Conservation (phyloP, 768 basidiomycete species). For the Melanogaster broomeanus region DNA sequence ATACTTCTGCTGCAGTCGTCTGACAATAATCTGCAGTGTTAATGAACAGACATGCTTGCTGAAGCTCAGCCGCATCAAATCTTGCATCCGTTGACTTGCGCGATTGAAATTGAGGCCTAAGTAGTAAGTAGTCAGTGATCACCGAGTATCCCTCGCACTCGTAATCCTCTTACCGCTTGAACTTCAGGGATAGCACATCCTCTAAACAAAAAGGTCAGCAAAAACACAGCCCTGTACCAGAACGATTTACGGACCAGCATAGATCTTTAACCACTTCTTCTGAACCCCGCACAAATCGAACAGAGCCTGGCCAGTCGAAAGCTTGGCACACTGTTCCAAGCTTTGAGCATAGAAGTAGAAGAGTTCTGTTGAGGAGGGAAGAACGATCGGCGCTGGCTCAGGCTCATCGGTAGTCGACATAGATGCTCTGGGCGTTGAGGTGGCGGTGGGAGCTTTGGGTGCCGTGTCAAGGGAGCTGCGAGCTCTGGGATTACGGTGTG, state of each 20-base stretch:
- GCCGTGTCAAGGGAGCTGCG: slow-evolving; percentile 67
- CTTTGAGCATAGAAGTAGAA: slow-evolving; percentile 98
- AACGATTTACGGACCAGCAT: slow-evolving; percentile 64
- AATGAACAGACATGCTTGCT: slow-evolving; percentile 84
- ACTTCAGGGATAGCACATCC: slow-evolving; percentile 74
- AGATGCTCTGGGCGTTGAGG: slow-evolving; percentile 37
- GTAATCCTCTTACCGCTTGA: slow-evolving; percentile 60
- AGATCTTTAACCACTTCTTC: slow-evolving; percentile 93
- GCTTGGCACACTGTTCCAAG: slow-evolving; percentile 89
- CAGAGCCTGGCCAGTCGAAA: slow-evolving; percentile 82
- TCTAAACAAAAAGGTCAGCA: slow-evolving; percentile 49
- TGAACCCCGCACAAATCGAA: slow-evolving; percentile 81
- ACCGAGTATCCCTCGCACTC: not conserved
- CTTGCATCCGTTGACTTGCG: slow-evolving; percentile 80
- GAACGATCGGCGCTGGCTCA: slow-evolving; percentile 59
- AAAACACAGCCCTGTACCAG: not conserved
- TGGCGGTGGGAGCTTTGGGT: slow-evolving; percentile 25
- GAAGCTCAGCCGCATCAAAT: slow-evolving; percentile 73
- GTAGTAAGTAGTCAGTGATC: slow-evolving; percentile 1
- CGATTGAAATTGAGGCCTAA: slow-evolving; percentile 42
- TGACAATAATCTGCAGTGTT: slow-evolving; percentile 99
- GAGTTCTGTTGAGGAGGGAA: slow-evolving; percentile 92
- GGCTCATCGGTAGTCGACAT: slow-evolving; percentile 44
- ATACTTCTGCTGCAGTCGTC: slow-evolving; percentile 82
- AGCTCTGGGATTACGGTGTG: slow-evolving; percentile 65